Evolutionary conservation across 2,329 filamentous ascomycete species (phyloP).

Genomic region (Podosphaera xanthii): DNA sequence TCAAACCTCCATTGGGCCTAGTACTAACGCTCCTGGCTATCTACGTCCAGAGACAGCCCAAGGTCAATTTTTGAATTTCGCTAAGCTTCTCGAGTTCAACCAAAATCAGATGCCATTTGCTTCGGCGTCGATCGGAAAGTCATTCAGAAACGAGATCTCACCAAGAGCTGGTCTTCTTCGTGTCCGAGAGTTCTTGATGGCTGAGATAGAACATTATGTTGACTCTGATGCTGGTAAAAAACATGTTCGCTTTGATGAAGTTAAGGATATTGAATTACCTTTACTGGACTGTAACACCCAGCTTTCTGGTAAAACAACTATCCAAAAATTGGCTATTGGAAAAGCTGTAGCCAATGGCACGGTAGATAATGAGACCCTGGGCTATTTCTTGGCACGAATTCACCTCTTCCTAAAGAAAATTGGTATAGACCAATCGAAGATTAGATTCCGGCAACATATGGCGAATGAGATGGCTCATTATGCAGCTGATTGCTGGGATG

Average conservation of each 20-base stretch:
- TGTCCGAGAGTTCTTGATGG: slow-evolving; percentile 95
- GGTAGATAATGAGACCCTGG: slow-evolving; percentile 92
- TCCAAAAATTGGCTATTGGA: slow-evolving; percentile 54
- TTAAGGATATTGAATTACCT: slow-evolving; percentile 62
- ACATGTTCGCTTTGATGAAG: slow-evolving; percentile 67
- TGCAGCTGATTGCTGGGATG: slow-evolving; percentile 93
- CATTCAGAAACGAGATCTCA: slow-evolving; percentile 95
- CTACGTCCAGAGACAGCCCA: slow-evolving; percentile 89
- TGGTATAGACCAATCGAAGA: slow-evolving; percentile 66
- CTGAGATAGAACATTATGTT: slow-evolving; percentile 96
- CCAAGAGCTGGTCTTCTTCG: slow-evolving; percentile 75
- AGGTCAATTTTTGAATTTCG: slow-evolving; percentile 92
- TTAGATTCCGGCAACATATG: slow-evolving; percentile 97
- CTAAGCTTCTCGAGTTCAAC: slow-evolving; percentile 91
- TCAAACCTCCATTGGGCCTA: slow-evolving; percentile 81
- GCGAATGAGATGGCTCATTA: slow-evolving; percentile 80
- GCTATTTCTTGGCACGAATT: slow-evolving; percentile 91
- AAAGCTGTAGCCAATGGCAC: slow-evolving; percentile 62
- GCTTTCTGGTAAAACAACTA: slow-evolving; percentile 59
- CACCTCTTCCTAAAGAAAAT: slow-evolving; percentile 75
- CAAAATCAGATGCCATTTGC: slow-evolving; percentile 90
- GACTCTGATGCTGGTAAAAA: slow-evolving; percentile 90
- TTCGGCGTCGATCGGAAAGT: slow-evolving; percentile 91
- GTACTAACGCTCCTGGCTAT: slow-evolving; percentile 66
- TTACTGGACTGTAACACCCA: slow-evolving; percentile 73